A percentile compares a stretch with the other conserved stretches of the same genome.
These are phyloP conservation scores for Bipolaris cookei DNA, from an alignment of 2,329 filamentous ascomycete genomes.

Conservation along the genomic window DNA sequence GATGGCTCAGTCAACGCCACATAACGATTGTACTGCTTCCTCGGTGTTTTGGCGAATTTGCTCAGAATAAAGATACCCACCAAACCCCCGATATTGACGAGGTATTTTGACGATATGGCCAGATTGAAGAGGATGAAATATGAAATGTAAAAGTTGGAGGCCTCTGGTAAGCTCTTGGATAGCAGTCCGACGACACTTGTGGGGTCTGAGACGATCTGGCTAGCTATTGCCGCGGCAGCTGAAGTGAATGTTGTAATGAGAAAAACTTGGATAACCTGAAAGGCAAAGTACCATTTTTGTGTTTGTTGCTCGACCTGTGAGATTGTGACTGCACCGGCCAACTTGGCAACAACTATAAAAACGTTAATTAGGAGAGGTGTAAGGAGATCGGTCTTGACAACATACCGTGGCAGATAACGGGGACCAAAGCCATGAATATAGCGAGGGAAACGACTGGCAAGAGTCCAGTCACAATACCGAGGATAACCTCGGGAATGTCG, in stretches of 20 bases:
- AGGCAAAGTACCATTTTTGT: constrained; percentile 90
- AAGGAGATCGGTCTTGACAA: too few relatives aligned
- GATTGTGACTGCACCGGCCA: constrained; percentile 47
- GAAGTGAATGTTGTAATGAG: constrained; percentile 83
- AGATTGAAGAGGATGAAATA: constrained; percentile 90
- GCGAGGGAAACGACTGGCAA: constrained; percentile 53
- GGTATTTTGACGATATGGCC: constrained; percentile 36
- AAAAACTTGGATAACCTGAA: constrained; percentile 93
- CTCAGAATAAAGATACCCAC: constrained; percentile 85
- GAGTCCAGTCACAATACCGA: constrained; percentile 55
- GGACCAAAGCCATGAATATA: constrained; percentile 53
- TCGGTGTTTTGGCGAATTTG: constrained; percentile 58
- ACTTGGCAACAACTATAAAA: constrained; percentile 38
- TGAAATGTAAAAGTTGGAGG: constrained; percentile 93
- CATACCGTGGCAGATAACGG: constrained; percentile 48
- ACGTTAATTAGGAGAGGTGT: background rate
- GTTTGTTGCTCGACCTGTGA: constrained; percentile 70
- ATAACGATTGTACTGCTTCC: constrained; percentile 40
- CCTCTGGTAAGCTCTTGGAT: constrained; percentile 76
- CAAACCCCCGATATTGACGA: constrained; percentile 80
- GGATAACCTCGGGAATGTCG: constrained; percentile 47
- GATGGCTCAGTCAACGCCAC: constrained; percentile 52
- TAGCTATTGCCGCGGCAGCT: constrained; percentile 68
- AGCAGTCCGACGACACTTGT: constrained; percentile 66
- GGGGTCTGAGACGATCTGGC: constrained; percentile 68